A percentile compares a stretch with the other conserved stretches of the same genome.
phyloP scores from a whole-genome alignment of 257 asterid genomes.

The Petunia axillaris region DNA sequence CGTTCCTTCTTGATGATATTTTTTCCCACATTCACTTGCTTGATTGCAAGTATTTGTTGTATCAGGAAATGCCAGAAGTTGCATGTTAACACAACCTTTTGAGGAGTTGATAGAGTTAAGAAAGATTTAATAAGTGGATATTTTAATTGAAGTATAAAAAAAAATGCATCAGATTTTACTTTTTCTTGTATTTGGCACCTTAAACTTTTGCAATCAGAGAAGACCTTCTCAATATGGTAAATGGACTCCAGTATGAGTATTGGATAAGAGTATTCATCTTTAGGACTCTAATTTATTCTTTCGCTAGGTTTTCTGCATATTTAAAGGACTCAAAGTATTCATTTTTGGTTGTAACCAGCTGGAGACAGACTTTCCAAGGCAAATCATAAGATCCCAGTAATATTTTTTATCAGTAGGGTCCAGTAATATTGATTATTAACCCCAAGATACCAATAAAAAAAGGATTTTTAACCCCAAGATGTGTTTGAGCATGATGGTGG shows the following conservation, averaged over 20 bases:
- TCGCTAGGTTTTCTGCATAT: neutral
- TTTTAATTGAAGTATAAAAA: neutral
- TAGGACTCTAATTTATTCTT: neutral
- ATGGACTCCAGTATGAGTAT: neutral
- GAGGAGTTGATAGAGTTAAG: conserved; percentile 18
- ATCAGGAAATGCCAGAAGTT: neutral
- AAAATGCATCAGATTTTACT: neutral
- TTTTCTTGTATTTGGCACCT: neutral
- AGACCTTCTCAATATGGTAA: neutral
- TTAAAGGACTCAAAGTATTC: neutral
- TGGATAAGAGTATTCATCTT: neutral
- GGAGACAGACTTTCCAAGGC: neutral
- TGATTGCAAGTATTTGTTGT: neutral
- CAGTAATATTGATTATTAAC: neutral
- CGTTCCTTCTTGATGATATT: conserved; percentile 24
- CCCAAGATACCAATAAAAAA: neutral
- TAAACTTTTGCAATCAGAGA: neutral
- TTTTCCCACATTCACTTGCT: neutral
- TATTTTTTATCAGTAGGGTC: no score
- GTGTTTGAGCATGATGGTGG: conserved; percentile 16
- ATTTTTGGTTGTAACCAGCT: neutral
- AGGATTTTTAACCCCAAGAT: neutral
- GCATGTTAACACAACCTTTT: neutral
- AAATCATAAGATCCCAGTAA: neutral
- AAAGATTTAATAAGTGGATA: neutral